phyloP scores from a whole-genome alignment of 2,329 filamentous ascomycete species.

The Ophiostoma pallidulum region DNA sequence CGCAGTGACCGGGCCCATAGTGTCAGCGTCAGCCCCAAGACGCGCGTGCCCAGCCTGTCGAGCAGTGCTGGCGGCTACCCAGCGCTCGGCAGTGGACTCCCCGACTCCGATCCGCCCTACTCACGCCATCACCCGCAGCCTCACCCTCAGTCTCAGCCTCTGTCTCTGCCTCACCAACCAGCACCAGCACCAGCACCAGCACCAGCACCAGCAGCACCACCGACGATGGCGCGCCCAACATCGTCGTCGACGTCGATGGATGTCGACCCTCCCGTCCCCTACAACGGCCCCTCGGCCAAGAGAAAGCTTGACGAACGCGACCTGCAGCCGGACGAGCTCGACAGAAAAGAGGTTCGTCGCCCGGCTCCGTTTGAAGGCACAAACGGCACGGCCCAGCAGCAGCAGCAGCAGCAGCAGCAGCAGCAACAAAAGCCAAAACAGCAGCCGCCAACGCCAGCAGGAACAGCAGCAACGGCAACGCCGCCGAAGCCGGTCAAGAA shows the following conservation, averaged over 20 bases:
- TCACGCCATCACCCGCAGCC: neutral
- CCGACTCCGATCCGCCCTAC: neutral
- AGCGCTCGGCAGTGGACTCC: neutral
- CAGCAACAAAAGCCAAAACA: neutral
- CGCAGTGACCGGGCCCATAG: conserved; percentile 59
- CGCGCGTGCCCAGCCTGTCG: conserved; percentile 46
- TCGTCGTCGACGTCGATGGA: conserved; percentile 19
- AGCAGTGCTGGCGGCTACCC: conserved; percentile 29
- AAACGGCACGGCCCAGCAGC: conserved; percentile 30
- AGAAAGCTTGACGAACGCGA: conserved; percentile 40
- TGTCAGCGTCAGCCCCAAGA: conserved; percentile 71
- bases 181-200: too few relatives aligned
- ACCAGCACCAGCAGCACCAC: too few relatives aligned
- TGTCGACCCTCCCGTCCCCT: conserved; percentile 21
- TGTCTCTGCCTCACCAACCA: neutral
- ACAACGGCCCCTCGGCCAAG: conserved; percentile 34
- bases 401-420: conserved; percentile 1
- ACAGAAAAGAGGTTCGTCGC: conserved; percentile 35
- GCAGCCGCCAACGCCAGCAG: neutral
- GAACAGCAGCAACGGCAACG: too few relatives aligned
- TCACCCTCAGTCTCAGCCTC: neutral
- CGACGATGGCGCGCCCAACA: conserved; percentile 1
- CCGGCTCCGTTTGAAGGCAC: conserved; percentile 38
- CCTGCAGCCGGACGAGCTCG: conserved; percentile 41
- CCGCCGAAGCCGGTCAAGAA: conserved; percentile 26